A percentile compares a stretch with the other conserved stretches of the same genome.
Conservation (phyloP, 768 basidiomycete species). For the Plicaturopsis crispa region DNA sequence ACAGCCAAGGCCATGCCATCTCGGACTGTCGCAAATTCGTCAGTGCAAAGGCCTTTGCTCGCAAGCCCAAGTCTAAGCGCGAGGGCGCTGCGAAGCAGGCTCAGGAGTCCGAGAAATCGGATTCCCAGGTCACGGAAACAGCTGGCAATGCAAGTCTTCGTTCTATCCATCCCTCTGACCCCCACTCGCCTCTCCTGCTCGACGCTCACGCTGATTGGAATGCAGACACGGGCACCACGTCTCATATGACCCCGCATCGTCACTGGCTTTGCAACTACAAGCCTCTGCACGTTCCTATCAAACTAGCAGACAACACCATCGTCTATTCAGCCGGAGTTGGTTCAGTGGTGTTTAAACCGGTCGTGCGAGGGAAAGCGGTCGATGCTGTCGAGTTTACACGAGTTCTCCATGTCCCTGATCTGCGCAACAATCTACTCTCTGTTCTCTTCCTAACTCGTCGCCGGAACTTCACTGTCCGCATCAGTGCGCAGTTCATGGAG, state of each 20-base stretch:
- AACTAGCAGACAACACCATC: conserved; percentile 15
- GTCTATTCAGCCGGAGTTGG: conserved; percentile 20
- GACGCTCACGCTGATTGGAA: conserved; percentile 15
- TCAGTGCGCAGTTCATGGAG: background rate
- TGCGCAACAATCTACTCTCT: conserved; percentile 12
- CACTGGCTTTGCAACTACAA: conserved; percentile 17
- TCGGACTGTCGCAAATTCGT: conserved; percentile 4
- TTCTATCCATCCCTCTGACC: background rate
- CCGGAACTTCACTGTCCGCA: conserved; percentile 3
- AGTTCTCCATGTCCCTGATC: conserved; percentile 14
- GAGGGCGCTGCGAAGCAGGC: too few species aligned
- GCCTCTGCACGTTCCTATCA: conserved; percentile 13
- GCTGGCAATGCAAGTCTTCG: conserved; percentile 8
- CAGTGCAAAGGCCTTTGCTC: background rate
- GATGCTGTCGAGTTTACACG: conserved; percentile 9
- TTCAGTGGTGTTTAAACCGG: conserved; percentile 14
- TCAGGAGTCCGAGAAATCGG: too few species aligned
- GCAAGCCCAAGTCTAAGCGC: background rate
- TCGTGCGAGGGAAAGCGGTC: conserved; percentile 5
- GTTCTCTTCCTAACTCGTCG: conserved; percentile 10
- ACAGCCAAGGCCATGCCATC: conserved; percentile 1
- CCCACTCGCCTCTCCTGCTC: background rate
- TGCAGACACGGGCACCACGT: conserved; percentile 24
- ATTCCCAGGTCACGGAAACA: too few species aligned
- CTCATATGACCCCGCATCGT: conserved; percentile 25